A percentile compares a stretch with the other conserved stretches of the same genome.
phyloP scores from a whole-genome alignment of 768 basidiomycete species.

The Tylopilus sp. region DNA sequence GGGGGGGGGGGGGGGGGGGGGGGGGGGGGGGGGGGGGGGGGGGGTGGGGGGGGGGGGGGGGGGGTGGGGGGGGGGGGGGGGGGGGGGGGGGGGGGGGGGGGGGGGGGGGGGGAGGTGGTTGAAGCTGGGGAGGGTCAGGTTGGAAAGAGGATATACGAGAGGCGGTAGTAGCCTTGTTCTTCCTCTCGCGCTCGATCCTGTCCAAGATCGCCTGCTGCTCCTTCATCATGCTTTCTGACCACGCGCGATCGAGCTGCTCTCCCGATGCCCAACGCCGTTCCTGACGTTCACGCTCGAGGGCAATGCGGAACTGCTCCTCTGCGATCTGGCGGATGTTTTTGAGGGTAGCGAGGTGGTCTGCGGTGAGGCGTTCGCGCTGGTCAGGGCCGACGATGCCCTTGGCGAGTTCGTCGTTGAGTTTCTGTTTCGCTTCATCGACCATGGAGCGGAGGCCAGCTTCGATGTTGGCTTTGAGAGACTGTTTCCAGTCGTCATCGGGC shows the following conservation, averaged over 20 bases:
- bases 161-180: constrained; percentile 9
- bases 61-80: not conserved
- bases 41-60: not conserved
- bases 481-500: constrained; percentile 57
- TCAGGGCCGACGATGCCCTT: constrained; percentile 34
- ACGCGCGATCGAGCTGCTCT: constrained; percentile 30
- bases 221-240: constrained; percentile 32
- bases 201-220: constrained; percentile 47
- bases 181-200: constrained; percentile 41
- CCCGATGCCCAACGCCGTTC: constrained; percentile 49
- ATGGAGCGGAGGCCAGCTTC: constrained; percentile 38
- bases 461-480: constrained; percentile 45
- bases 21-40: no score
- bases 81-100: not conserved
- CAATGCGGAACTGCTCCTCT: constrained; percentile 42
- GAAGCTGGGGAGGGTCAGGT: not conserved
- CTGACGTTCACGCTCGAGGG: constrained; percentile 46
- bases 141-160: constrained; percentile 5
- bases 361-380: constrained; percentile 35
- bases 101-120: not conserved
- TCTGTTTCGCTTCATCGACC: constrained; percentile 63
- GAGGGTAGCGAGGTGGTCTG: constrained; percentile 42
- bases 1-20: no score
- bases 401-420: constrained; percentile 49
- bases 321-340: constrained; percentile 43